These are phyloP conservation scores for Talaromyces sp. DNA, from an alignment of 2,329 filamentous ascomycete genomes.

Conservation along the genomic window DNA sequence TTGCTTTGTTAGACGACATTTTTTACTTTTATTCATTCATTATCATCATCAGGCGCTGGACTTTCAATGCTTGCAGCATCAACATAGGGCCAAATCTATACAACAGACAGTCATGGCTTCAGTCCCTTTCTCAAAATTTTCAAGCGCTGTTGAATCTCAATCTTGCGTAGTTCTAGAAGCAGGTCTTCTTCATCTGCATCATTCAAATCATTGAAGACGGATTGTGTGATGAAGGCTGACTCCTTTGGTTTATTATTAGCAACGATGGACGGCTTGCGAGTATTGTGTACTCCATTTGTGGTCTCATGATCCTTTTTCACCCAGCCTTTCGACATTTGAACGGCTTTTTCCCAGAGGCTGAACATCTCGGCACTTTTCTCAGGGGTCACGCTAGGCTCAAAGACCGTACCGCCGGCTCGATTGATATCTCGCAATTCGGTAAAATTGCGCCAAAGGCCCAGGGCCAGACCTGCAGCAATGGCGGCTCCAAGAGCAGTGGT, in stretches of 20 bases:
- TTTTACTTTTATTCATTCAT: background rate
- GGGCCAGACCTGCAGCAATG: conserved; percentile 78
- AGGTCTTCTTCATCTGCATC: conserved; percentile 37
- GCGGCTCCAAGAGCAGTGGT: conserved; percentile 82
- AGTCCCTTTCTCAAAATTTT: conserved; percentile 26
- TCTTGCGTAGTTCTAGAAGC: conserved; percentile 33
- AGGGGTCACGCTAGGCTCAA: conserved; percentile 59
- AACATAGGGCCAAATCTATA: background rate
- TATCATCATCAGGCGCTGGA: background rate
- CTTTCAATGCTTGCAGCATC: background rate
- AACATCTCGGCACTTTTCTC: conserved; percentile 60
- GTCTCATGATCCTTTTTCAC: conserved; percentile 19
- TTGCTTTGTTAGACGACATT: background rate
- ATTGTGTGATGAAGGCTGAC: conserved; percentile 19
- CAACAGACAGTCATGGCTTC: background rate
- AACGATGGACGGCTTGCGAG: conserved; percentile 17
- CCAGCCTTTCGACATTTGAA: conserved; percentile 73
- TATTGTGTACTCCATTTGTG: conserved; percentile 12
- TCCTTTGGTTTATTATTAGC: conserved; percentile 23
- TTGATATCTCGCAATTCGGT: conserved; percentile 72
- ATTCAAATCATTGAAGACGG: conserved; percentile 29
- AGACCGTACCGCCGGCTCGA: conserved; percentile 64
- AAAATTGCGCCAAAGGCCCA: conserved; percentile 72
- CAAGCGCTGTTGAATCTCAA: conserved; percentile 35
- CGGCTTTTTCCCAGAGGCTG: conserved; percentile 68